A percentile compares a stretch with the other conserved stretches of the same genome.
Conservation (phyloP, 2,329 filamentous ascomycete genomes). For the Epichloe hybrida region DNA sequence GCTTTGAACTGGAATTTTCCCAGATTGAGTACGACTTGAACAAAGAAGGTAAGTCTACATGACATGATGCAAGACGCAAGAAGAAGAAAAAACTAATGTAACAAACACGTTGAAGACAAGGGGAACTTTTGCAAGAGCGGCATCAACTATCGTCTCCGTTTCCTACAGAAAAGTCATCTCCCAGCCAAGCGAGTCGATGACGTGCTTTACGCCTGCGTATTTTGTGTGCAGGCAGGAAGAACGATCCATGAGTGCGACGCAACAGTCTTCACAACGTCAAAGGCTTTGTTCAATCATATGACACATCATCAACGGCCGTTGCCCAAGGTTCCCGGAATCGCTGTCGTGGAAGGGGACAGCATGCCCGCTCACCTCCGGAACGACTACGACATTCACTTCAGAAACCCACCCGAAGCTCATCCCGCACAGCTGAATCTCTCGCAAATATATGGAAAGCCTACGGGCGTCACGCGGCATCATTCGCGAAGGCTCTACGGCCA, state of each 20-base stretch:
- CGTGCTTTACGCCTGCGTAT: constrained; percentile 39
- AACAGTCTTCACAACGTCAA: constrained; percentile 41
- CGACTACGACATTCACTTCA: constrained; percentile 41
- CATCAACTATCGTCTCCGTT: constrained; percentile 38
- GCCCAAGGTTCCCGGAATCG: constrained; percentile 33
- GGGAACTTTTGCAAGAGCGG: constrained; percentile 35
- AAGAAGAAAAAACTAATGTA: not conserved
- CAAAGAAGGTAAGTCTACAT: constrained; percentile 25
- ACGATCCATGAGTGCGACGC: constrained; percentile 40
- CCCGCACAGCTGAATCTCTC: constrained; percentile 26
- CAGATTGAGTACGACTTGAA: constrained; percentile 39
- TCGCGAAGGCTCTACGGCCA: constrained; percentile 34
- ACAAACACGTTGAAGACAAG: constrained; percentile 5
- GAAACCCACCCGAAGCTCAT: constrained; percentile 24
- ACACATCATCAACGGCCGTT: constrained; percentile 40
- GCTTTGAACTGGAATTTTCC: constrained; percentile 39
- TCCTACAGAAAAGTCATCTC: constrained; percentile 43
- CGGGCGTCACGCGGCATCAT: constrained; percentile 31
- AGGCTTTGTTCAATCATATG: constrained; percentile 38
- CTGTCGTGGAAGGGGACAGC: constrained; percentile 30
- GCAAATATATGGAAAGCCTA: constrained; percentile 29
- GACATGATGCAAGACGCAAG: not conserved
- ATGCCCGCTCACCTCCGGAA: constrained; percentile 28
- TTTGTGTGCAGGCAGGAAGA: constrained; percentile 36
- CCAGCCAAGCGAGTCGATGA: constrained; percentile 36